A percentile compares a stretch with the other conserved stretches of the same genome.
Conservation (phyloP, 345 rosid species). For the Triadica sebifera region DNA sequence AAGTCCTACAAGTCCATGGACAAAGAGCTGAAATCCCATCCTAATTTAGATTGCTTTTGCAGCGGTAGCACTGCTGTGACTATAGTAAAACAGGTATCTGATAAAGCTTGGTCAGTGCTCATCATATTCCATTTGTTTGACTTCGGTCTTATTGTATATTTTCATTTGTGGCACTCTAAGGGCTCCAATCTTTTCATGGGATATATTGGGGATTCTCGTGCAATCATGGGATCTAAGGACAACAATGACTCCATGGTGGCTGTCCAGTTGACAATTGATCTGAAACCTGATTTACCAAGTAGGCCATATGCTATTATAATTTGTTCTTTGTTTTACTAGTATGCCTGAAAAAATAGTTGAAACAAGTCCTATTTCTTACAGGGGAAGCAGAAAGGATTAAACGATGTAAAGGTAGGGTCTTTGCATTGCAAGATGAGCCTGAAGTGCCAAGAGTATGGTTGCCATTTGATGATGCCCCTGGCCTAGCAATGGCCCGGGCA, state of each 20-base stretch:
- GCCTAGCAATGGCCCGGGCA: constrained; percentile 99
- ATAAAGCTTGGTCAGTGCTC: constrained; percentile 1
- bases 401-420: constrained; percentile 94
- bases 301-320: constrained; percentile 23
- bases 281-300: constrained; percentile 99
- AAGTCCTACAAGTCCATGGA: constrained; percentile 96
- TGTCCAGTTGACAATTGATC: constrained; percentile 86
- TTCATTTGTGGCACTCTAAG: constrained; percentile 41
- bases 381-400: constrained; percentile 98
- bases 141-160: constrained; percentile 15
- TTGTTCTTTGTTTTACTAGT: constrained; percentile 6
- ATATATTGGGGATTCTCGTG: constrained; percentile 96
- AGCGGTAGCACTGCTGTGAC: constrained; percentile 98
- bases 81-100: constrained; percentile 75
- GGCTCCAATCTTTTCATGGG: constrained; percentile 94
- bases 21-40: constrained; percentile 90
- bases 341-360: constrained; percentile 1
- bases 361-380: constrained; percentile 26
- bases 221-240: constrained; percentile 89
- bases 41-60: constrained; percentile 95
- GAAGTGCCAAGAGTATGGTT: constrained; percentile 98
- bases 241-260: constrained; percentile 73
- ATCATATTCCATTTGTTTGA: neutral
- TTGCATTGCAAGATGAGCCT: constrained; percentile 98
- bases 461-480: constrained; percentile 99